A percentile compares a stretch with the other conserved stretches of the same genome.
These are phyloP conservation scores for Leucogyrophana mollusca DNA, from an alignment of 768 basidiomycete genomes.

Conservation along the genomic window DNA sequence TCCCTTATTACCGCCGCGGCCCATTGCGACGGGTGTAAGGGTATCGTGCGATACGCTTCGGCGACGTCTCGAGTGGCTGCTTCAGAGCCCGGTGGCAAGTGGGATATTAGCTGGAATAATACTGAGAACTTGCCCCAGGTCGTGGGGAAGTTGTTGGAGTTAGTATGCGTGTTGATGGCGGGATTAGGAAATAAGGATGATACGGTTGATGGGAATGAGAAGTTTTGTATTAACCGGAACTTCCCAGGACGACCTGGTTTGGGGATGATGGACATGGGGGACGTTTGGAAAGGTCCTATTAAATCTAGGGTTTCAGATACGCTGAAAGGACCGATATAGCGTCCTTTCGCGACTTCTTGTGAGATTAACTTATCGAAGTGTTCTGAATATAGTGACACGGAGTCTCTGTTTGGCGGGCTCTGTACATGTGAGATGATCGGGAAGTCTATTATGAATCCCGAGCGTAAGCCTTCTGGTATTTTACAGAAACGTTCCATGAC, in stretches of 20 bases:
- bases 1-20: background rate
- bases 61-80: constrained; percentile 14
- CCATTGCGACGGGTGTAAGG: background rate
- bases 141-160: constrained; percentile 34
- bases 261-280: constrained; percentile 26
- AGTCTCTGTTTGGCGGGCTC: constrained; percentile 9
- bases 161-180: constrained; percentile 35
- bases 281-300: constrained; percentile 17
- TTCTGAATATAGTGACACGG: background rate
- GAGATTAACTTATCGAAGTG: constrained; percentile 1
- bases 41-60: background rate
- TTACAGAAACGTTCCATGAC: background rate
- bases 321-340: constrained; percentile 14
- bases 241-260: constrained; percentile 33
- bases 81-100: constrained; percentile 37
- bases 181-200: background rate
- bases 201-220: constrained; percentile 25
- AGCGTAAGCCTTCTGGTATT: background rate
- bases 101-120: constrained; percentile 24
- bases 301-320: background rate
- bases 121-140: constrained; percentile 42
- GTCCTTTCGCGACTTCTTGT: background rate
- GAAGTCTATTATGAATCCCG: constrained; percentile 9
- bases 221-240: constrained; percentile 35
- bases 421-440: background rate